Conservation (phyloP, 495 filamentous ascomycete species). For the Neurospora sp. region DNA sequence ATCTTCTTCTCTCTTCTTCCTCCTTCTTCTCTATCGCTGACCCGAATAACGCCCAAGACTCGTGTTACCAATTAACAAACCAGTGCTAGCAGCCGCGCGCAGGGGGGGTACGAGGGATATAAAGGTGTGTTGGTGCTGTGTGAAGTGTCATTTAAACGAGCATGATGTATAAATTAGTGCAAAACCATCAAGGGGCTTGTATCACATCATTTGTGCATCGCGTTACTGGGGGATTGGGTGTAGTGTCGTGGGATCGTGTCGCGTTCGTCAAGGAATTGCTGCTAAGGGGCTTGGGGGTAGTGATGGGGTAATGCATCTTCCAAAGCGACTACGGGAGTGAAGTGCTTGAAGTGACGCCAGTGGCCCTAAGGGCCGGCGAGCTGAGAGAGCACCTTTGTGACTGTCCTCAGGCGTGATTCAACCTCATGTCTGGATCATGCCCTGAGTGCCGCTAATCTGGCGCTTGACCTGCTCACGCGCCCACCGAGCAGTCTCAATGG, state of each 20-base stretch:
- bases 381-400: constrained; percentile 5
- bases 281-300: constrained; percentile 6
- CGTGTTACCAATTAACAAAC: constrained; percentile 8
- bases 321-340: constrained; percentile 3
- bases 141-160: constrained; percentile 19
- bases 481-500: constrained; percentile 92
- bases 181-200: constrained; percentile 17
- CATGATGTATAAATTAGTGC: constrained; percentile 17
- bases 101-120: constrained; percentile 5
- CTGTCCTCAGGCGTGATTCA: constrained; percentile 12
- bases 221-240: constrained; percentile 5
- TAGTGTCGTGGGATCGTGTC: constrained; percentile 18
- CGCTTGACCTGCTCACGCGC: constrained; percentile 94
- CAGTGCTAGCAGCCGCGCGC: constrained; percentile 13
- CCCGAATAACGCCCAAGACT: neutral
- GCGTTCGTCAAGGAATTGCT: constrained; percentile 14
- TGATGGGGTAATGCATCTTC: constrained; percentile 8
- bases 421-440: constrained; percentile 32
- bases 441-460: constrained; percentile 51
- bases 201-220: constrained; percentile 26
- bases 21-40: constrained; percentile 7
- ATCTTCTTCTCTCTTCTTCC: constrained; percentile 17
- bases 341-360: constrained; percentile 5
- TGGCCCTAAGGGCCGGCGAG: constrained; percentile 1
- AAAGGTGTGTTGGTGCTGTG: neutral